Evolutionary conservation across 208 protist genomes (phyloP).

Genomic region (Porcisia deanei): DNA sequence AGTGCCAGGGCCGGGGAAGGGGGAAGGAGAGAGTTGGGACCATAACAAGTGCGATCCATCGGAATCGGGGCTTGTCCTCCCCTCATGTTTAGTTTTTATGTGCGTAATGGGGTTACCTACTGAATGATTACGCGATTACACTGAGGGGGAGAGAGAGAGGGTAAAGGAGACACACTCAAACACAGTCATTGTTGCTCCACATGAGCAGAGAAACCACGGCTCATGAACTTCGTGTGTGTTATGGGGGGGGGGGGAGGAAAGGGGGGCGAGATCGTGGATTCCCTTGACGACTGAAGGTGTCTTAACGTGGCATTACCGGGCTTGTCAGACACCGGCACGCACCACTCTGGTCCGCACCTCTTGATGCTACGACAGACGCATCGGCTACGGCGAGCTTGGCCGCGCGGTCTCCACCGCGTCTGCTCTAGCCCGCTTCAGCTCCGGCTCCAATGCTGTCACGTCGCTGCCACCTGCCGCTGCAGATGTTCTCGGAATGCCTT

Average conservation of each 20-base stretch:
- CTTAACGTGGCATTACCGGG: neutral
- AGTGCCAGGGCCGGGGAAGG: too few species aligned
- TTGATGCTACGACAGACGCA: neutral
- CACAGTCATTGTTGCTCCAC: too few species aligned
- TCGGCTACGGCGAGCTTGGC: neutral
- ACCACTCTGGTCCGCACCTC: neutral
- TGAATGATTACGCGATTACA: neutral
- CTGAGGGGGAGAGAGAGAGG: neutral
- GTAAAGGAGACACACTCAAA: too few species aligned
- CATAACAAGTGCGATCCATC: too few species aligned
- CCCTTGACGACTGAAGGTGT: too few species aligned
- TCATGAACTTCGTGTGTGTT: too few species aligned
- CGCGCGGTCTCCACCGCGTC: neutral
- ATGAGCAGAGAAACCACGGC: too few species aligned
- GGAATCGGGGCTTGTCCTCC: neutral
- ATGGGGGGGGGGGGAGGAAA: too few species aligned
- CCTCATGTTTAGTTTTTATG: neutral
- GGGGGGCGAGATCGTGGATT: too few species aligned
- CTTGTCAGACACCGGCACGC: neutral
- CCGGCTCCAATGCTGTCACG: conserved; percentile 1
- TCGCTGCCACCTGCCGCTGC: neutral
- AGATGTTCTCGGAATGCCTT: conserved; percentile 1
- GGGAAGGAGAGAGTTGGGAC: too few species aligned
- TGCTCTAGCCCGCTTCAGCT: conserved; percentile 14
- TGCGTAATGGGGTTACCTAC: neutral